Base-by-base conservation (phyloP, 169 alveolate genomes). In the Miamiensis avidus region DNA sequence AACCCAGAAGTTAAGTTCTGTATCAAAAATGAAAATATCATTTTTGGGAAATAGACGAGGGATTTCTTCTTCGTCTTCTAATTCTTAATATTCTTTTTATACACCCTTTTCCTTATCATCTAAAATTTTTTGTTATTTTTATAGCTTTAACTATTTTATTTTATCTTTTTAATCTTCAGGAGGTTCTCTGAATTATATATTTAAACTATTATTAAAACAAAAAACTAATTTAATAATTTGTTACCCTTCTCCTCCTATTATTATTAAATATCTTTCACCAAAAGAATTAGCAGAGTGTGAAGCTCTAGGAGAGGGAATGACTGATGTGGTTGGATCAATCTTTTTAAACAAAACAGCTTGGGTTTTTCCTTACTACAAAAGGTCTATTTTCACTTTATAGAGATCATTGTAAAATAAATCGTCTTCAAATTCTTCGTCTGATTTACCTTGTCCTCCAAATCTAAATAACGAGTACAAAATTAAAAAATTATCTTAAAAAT, bases 181-280 rank as follows among this genome's bases (percentile, higher is more conserved):
- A 11, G 69, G 69, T 49, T 49, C 69, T 49, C 69, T 49, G 20
- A 49, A 84, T 87, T 90, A 76, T 90, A 83, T 78, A 87, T 83
- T 29, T 88, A 89, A 0, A 65, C 73, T 69, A 75, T 84, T 81
- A 49, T 11, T 49, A 11, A 49, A 11, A 20, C 20, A 49, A 49
- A 49, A 49, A 49, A 11, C 20, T 11, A 11, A 20, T 20, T 49
- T 49, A 49, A 11, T 49, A 49, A 49, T 49, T 49, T 84, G 78
- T 81, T 90, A 84, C 64, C 94, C 90, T 84, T 90, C 94, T 29
- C 94, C 94, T 16, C 92, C 94, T 0, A 87, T 87, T 28, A 90
- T 87, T 76, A 90, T 86, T n/a, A 90, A 78, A 84, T 65, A 90
- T 75, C 89, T 83, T 76, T 87, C 89, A 34, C 84, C 88, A 78